Evolutionary conservation across 177 flowering plant species (phyloP), one percentile per base, ranked within the genome.

Genomic region (Tripterygium wilfordii): DNA sequence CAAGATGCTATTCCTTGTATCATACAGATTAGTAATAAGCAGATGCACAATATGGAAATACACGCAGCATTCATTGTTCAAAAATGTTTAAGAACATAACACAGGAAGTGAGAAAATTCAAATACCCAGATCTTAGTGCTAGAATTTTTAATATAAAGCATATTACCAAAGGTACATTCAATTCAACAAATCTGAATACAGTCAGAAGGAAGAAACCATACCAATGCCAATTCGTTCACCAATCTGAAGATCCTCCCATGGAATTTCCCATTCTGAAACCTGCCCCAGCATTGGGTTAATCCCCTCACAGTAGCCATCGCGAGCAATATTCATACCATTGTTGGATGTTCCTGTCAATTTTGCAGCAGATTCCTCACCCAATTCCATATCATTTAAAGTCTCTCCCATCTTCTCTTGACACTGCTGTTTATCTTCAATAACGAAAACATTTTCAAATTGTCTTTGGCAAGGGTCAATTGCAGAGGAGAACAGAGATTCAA

Each of bases 211-310:
- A 25, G 23, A 7, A 42, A 19, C 16, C 80, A 77, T 71, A 92
- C 99, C 99, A 59, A 92, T 87, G 22, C 99, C 99, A 67, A 92
- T 86, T 7, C 99, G 80, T 61, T 88, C 96, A 62, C 89, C 96
- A 61, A 86, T 72, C 37, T 78, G 91, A 57, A 92, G 90, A 84
- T 84, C 85, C 48, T 88, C 92, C 99, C 99, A 92, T 20, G 57
- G 80, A 54, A 92, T 86, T 70, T 92, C 97, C 80, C 83, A 89
- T 51, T 84, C 95, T 19, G 87, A 78, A 69, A 68, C 82, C 48
- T 73, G 88, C 52, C 74, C 70, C 56, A 82, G 65, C 54, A 78
- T 32, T 45, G 72, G 66, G 51, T 66, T 65, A 42, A 67, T 60
- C 40, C 53, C 67, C 50, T 74, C 78, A 61, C 50, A 45, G 8